Conservation (phyloP, 257 asterid genomes). For the Penstemon eatonii region DNA sequence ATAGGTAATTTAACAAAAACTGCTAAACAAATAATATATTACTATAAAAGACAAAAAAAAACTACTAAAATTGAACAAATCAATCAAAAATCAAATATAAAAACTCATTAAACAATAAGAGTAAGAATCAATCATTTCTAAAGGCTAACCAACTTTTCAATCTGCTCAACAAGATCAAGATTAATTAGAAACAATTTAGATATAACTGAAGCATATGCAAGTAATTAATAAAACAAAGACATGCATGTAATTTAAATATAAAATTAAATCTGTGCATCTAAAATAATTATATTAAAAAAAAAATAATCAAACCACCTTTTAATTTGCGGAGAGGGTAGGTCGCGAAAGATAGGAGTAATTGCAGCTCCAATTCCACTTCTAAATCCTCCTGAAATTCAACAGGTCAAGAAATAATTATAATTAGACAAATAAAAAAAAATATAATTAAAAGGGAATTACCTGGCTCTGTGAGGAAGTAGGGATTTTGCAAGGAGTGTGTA, state of each 20-base stretch:
- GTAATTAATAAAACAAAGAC: not conserved
- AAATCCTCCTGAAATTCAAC: slow-evolving; percentile 58
- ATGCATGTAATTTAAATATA: not conserved
- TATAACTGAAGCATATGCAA: slow-evolving; percentile 13
- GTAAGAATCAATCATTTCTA: not conserved
- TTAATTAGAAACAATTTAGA: not conserved
- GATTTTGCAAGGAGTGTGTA: slow-evolving; percentile 90
- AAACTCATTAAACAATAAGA: not conserved
- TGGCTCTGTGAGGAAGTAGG: slow-evolving; percentile 54
- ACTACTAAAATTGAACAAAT: too few species aligned
- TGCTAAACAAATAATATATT: not conserved
- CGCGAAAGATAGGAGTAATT: slow-evolving; percentile 83
- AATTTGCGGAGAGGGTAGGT: slow-evolving; percentile 89
- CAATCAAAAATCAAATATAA: not conserved
- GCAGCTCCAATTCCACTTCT: slow-evolving; percentile 90
- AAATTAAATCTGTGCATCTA: not conserved
- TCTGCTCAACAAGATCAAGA: not conserved
- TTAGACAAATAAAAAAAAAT: not conserved
- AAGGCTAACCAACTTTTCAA: not conserved
- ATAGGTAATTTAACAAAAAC: not conserved
- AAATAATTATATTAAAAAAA: not conserved
- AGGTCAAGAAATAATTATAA: not conserved
- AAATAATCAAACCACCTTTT: slow-evolving; percentile 42
- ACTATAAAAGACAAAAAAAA: not conserved
- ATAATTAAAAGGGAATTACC: slow-evolving; percentile 30